Conservation (phyloP, 2,329 filamentous ascomycete genomes). For the Blumeria graminis region DNA sequence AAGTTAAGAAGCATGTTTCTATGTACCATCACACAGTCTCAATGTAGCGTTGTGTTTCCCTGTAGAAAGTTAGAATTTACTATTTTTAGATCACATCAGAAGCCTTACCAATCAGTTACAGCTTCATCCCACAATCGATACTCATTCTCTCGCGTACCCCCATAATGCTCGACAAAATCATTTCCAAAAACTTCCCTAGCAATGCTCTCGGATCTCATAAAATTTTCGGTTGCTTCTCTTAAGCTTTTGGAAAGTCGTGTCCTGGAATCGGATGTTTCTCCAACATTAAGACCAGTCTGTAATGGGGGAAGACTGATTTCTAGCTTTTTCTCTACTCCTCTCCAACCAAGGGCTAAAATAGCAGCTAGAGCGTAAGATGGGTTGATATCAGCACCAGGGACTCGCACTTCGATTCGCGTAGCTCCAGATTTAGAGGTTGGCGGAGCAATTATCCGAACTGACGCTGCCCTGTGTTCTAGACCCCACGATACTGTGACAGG, state of each 20-base stretch:
- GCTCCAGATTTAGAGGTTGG: constrained; percentile 65
- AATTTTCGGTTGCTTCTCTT: constrained; percentile 59
- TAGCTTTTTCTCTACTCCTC: constrained; percentile 80
- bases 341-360: constrained; percentile 69
- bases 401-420: constrained; percentile 79
- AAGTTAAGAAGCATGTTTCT: not conserved
- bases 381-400: constrained; percentile 85
- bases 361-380: constrained; percentile 69
- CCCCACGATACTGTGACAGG: constrained; percentile 97
- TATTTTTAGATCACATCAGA: not conserved
- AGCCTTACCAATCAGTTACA: constrained; percentile 73
- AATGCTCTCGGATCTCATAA: constrained; percentile 55
- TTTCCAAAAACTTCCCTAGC: constrained; percentile 89
- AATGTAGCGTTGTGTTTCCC: constrained; percentile 58
- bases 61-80: constrained; percentile 15
- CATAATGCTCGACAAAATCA: constrained; percentile 88
- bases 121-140: constrained; percentile 80
- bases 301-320: constrained; percentile 62
- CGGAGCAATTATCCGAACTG: constrained; percentile 69
- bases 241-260: constrained; percentile 61
- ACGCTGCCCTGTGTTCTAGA: constrained; percentile 79
- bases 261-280: constrained; percentile 45
- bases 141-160: constrained; percentile 80
- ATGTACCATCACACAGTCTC: constrained; percentile 26
- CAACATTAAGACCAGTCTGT: constrained; percentile 63